phyloP scores from a whole-genome alignment of 208 protist genomes.

The Leishmania mexicana region DNA sequence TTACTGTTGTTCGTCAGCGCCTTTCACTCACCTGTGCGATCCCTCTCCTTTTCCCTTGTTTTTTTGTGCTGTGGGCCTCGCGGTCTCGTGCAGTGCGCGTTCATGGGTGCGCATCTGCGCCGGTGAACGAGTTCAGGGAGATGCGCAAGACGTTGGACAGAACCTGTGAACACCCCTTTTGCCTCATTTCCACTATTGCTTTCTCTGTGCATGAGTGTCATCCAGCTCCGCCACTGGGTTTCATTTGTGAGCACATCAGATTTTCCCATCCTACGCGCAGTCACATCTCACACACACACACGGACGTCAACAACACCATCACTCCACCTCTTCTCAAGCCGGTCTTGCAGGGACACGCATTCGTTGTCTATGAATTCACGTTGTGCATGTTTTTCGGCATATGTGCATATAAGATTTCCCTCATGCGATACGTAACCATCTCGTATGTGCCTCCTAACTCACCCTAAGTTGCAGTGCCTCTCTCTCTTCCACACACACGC shows the following conservation, averaged over 20 bases:
- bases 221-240: not conserved
- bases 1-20: not conserved
- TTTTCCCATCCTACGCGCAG: not conserved
- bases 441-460: not conserved
- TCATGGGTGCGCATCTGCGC: constrained; percentile 9
- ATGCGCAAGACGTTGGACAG: not conserved
- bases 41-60: constrained; percentile 14
- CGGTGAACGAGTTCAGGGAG: constrained; percentile 3
- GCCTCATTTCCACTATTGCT: not conserved
- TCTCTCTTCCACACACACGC: not conserved
- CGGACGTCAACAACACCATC: not conserved
- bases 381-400: not conserved
- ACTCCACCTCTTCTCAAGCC: not conserved
- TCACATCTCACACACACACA: constrained; percentile 7
- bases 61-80: constrained; percentile 1
- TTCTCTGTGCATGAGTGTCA: not conserved
- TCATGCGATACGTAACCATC: not conserved
- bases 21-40: not conserved
- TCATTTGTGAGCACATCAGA: not conserved
- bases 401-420: not conserved
- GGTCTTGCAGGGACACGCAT: not conserved
- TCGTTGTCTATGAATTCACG: not conserved
- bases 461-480: not conserved
- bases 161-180: not conserved
- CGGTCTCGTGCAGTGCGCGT: not conserved